A percentile compares a stretch with the other conserved stretches of the same genome.
Evolutionary conservation across 1,284 basidiomycete genomes (phyloP).

Genomic region (Tilletiopsis washingtonensis): DNA sequence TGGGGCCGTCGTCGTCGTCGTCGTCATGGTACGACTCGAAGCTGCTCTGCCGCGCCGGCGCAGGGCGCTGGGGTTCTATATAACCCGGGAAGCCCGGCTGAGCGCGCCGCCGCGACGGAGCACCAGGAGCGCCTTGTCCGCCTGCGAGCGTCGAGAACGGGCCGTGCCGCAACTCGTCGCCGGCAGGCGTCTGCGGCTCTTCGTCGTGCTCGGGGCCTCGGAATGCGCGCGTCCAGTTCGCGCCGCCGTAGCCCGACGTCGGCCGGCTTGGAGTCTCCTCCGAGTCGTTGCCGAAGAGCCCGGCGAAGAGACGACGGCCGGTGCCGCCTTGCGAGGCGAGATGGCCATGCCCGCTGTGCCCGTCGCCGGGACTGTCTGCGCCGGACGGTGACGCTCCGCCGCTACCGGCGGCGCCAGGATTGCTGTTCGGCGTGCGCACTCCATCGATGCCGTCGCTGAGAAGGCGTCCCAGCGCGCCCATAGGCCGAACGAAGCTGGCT

Average conservation of each 20-base stretch:
- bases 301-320: background rate
- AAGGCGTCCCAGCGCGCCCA: conserved; percentile 39
- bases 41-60: background rate
- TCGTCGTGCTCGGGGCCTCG: conserved; percentile 2
- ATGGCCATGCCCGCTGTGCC: background rate
- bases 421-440: conserved; percentile 22
- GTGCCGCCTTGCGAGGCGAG: background rate
- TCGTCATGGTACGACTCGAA: conserved; percentile 1
- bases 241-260: conserved; percentile 2
- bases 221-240: conserved; percentile 5
- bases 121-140: too few relatives aligned
- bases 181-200: conserved; percentile 9
- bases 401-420: background rate
- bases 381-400: background rate
- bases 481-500: conserved; percentile 25
- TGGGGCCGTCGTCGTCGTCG: too few relatives aligned
- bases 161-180: conserved; percentile 6
- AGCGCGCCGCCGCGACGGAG: too few relatives aligned
- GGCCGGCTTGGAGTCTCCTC: conserved; percentile 3
- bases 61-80: too few relatives aligned
- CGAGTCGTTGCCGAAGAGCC: conserved; percentile 2
- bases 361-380: background rate
- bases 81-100: too few relatives aligned
- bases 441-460: conserved; percentile 42
- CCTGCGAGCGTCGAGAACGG: conserved; percentile 3